phyloP scores from a whole-genome alignment of 441 rosid genomes.

The Croton laevigatus region DNA sequence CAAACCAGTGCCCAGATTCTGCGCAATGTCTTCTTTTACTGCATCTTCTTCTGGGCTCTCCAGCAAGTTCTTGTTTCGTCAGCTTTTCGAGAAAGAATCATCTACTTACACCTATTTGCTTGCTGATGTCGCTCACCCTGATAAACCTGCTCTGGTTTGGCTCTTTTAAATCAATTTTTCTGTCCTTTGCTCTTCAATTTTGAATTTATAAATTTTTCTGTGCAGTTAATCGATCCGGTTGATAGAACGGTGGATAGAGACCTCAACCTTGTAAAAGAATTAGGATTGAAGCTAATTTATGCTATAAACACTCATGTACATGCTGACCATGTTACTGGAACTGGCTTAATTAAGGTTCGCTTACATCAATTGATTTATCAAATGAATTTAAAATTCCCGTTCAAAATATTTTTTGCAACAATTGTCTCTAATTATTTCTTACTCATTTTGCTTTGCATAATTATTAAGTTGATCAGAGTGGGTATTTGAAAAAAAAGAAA shows the following conservation, averaged over 20 bases:
- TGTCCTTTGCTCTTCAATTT: too few relatives aligned
- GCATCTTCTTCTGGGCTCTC: conserved; percentile 16
- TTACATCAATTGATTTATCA: background rate
- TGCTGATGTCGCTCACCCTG: conserved; percentile 75
- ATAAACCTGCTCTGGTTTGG: conserved; percentile 79
- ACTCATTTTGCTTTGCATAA: too few relatives aligned
- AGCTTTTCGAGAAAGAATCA: conserved; percentile 87
- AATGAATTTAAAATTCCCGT: too few relatives aligned
- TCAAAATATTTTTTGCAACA: too few relatives aligned
- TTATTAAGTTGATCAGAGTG: too few relatives aligned
- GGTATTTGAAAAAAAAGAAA: too few relatives aligned
- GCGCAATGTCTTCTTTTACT: conserved; percentile 3
- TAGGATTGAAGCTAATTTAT: conserved; percentile 78
- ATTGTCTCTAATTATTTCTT: too few relatives aligned
- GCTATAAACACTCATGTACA: conserved; percentile 96
- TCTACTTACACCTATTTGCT: conserved; percentile 85
- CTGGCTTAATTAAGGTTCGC: conserved; percentile 77
- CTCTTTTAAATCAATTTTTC: background rate
- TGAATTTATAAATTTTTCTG: background rate
- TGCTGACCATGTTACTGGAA: conserved; percentile 97
- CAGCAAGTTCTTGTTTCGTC: conserved; percentile 73
- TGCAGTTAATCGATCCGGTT: conserved; percentile 94
- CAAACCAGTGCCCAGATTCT: background rate
- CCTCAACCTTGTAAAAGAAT: conserved; percentile 54
- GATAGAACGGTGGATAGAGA: conserved; percentile 89